These are phyloP conservation scores for Fennellomyces sp. DNA, from an alignment of 371 early-diverging fungal genomes.

Conservation along the genomic window DNA sequence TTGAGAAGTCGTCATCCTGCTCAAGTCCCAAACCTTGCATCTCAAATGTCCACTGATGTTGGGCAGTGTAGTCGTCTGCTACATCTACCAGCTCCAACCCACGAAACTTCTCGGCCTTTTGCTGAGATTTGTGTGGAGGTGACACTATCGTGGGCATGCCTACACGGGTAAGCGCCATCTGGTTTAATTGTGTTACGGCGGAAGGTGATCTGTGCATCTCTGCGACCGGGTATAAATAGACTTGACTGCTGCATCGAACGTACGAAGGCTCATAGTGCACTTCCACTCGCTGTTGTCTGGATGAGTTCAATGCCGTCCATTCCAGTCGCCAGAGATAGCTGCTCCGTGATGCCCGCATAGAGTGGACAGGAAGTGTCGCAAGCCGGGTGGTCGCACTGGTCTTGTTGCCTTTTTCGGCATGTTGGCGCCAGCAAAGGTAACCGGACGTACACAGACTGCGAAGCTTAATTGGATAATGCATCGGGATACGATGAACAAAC, in stretches of 20 bases:
- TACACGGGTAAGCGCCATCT: constrained; percentile 1
- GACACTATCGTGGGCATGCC: background rate
- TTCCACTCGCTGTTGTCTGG: constrained; percentile 5
- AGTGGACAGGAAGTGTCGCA: constrained; percentile 4
- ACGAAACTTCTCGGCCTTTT: constrained; percentile 16
- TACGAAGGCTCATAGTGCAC: constrained; percentile 10
- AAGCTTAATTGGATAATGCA: constrained; percentile 34
- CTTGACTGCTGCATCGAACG: constrained; percentile 28
- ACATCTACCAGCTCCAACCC: constrained; percentile 13
- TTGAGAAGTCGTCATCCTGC: constrained; percentile 19
- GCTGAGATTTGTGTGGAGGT: constrained; percentile 15
- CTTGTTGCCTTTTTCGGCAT: constrained; percentile 5
- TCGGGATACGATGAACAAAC: constrained; percentile 27
- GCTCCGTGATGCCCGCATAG: constrained; percentile 3
- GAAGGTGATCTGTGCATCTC: constrained; percentile 4
- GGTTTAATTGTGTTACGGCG: background rate
- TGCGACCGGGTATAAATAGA: constrained; percentile 34
- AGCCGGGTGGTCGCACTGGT: background rate
- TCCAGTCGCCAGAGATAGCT: constrained; percentile 35
- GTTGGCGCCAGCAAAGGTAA: constrained; percentile 40
- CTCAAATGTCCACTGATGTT: constrained; percentile 25
- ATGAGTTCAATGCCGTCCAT: background rate
- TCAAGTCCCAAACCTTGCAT: constrained; percentile 25
- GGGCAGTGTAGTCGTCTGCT: background rate
- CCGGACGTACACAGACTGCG: constrained; percentile 30